These are phyloP conservation scores for Calvatia gigantea DNA, from an alignment of 768 basidiomycete genomes.

Conservation along the genomic window DNA sequence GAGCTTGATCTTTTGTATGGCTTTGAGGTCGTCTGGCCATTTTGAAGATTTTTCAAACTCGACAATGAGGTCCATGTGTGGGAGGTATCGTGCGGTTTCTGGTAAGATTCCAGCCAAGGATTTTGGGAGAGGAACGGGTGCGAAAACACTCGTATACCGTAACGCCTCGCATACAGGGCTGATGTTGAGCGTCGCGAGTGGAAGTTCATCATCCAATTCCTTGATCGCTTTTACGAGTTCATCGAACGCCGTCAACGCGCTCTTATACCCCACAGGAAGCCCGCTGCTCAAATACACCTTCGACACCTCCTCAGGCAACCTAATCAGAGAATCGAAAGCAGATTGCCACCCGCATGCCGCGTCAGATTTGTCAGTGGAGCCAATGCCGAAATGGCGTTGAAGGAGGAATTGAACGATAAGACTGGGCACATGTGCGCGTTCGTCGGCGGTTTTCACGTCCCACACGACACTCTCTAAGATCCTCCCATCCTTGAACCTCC, in stretches of 20 bases:
- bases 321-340: constrained; percentile 53
- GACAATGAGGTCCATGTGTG: constrained; percentile 70
- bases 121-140: constrained; percentile 67
- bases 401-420: constrained; percentile 76
- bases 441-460: constrained; percentile 80
- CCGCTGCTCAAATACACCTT: constrained; percentile 38
- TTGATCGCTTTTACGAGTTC: constrained; percentile 72
- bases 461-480: constrained; percentile 96
- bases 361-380: constrained; percentile 20
- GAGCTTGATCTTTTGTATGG: constrained; percentile 91
- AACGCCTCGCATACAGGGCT: constrained; percentile 71
- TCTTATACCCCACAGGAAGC: constrained; percentile 57
- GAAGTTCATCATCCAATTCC: constrained; percentile 65
- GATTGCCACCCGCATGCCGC: constrained; percentile 57
- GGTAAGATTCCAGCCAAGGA: constrained; percentile 51
- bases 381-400: constrained; percentile 69
- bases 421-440: constrained; percentile 72
- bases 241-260: constrained; percentile 78
- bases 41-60: constrained; percentile 90
- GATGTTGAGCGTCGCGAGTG: constrained; percentile 73
- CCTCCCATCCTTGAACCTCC: constrained; percentile 94
- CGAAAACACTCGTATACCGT: constrained; percentile 81
- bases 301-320: constrained; percentile 54
- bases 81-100: constrained; percentile 58
- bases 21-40: constrained; percentile 93